phyloP scores from a whole-genome alignment of 2,329 filamentous ascomycete species.

The Colletotrichum zoysiae region DNA sequence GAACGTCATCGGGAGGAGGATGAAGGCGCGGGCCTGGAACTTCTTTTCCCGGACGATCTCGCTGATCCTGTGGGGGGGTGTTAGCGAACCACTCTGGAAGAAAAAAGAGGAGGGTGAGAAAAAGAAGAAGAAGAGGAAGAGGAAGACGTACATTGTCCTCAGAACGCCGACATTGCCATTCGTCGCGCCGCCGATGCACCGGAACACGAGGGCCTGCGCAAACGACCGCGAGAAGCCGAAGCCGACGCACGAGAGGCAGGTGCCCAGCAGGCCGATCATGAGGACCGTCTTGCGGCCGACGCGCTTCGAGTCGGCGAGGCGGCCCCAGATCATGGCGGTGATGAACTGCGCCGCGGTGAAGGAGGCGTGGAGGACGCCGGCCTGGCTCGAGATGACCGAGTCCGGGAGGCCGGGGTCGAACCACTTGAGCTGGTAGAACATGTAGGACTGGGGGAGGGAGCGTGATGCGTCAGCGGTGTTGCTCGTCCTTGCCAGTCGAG shows the following conservation, averaged over 20 bases:
- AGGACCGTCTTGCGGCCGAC: conserved; percentile 83
- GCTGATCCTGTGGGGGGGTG: conserved; percentile 49
- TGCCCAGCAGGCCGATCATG: conserved; percentile 80
- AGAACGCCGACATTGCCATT: conserved; percentile 65
- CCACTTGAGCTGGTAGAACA: conserved; percentile 90
- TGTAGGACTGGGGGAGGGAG: conserved; percentile 69
- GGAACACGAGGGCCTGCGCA: conserved; percentile 72
- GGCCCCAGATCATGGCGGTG: conserved; percentile 86
- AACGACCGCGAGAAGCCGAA: conserved; percentile 80
- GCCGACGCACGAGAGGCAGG: conserved; percentile 72
- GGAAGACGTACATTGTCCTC: conserved; percentile 71
- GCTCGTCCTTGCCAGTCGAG: background rate
- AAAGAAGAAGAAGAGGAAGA: too few species aligned
- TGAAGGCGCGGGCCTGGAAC: conserved; percentile 61
- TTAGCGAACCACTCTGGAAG: background rate
- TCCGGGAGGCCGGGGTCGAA: conserved; percentile 70
- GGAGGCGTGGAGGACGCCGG: conserved; percentile 80
- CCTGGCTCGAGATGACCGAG: conserved; percentile 80
- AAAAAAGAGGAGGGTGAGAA: too few species aligned
- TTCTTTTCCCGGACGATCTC: conserved; percentile 63
- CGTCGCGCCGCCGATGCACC: conserved; percentile 71
- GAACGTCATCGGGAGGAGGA: conserved; percentile 62
- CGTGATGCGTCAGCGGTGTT: background rate
- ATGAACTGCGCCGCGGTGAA: conserved; percentile 87
- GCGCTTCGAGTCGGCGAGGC: conserved; percentile 72